A percentile compares a stretch with the other conserved stretches of the same genome.
Conservation (phyloP, 2,329 filamentous ascomycete genomes). For the Passalora sequoiae region DNA sequence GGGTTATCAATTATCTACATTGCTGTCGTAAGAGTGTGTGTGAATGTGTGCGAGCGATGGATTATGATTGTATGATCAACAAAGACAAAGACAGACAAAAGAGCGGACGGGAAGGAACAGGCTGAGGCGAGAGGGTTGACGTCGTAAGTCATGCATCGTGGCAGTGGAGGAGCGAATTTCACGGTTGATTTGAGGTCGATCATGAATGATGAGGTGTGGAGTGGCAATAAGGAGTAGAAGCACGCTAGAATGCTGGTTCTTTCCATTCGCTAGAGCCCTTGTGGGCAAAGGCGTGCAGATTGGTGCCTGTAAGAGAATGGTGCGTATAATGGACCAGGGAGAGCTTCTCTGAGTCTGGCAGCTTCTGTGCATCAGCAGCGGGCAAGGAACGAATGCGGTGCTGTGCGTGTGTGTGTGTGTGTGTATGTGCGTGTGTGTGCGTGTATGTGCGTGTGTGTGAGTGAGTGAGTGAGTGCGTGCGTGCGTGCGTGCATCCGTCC, state of each 20-base stretch:
- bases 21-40: too few species aligned
- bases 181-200: not conserved
- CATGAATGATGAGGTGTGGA: not conserved
- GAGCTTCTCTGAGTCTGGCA: too few species aligned
- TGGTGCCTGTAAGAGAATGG: not conserved
- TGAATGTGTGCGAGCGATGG: not conserved
- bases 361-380: too few species aligned
- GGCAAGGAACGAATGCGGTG: not conserved
- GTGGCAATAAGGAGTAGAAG: not conserved
- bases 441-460: too few species aligned
- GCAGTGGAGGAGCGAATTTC: not conserved
- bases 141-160: not conserved
- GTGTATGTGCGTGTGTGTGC: not conserved
- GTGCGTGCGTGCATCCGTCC: too few species aligned
- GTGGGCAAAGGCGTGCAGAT: conserved; percentile 1
- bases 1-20: too few species aligned
- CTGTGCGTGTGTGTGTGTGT: not conserved
- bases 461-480: too few species aligned
- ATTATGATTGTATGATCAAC: too few species aligned
- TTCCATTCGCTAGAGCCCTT: conserved; percentile 1
- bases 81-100: too few species aligned
- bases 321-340: not conserved
- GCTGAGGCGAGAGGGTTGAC: not conserved
- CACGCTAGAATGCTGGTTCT: conserved; percentile 1
- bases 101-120: too few species aligned